Percentiles rank a stretch among this genome's conserved stretches.
Conservation (phyloP, 352 stramenopile genomes). For the Pythium oligandrum region DNA sequence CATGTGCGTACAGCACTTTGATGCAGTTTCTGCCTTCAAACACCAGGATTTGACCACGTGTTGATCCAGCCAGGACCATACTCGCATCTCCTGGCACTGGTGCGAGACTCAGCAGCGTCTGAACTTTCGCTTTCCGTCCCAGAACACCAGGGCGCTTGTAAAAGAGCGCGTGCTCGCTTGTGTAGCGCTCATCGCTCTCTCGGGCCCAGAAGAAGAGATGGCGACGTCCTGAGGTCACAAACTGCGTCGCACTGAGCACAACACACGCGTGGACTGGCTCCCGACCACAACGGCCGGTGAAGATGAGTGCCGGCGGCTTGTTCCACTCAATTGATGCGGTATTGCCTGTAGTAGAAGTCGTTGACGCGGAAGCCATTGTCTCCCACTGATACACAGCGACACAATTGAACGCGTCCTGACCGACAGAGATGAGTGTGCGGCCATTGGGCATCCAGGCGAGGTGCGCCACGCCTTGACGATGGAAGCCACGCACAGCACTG, state of each 20-base stretch:
- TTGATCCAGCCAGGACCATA: constrained; percentile 54
- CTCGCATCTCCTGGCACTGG: constrained; percentile 39
- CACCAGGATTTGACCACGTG: constrained; percentile 70
- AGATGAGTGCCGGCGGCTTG: constrained; percentile 47
- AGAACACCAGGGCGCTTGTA: constrained; percentile 46
- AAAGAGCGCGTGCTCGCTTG: constrained; percentile 39
- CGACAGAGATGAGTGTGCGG: constrained; percentile 57
- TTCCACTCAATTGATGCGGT: constrained; percentile 41
- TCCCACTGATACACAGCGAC: constrained; percentile 80
- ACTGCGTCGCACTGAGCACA: constrained; percentile 36
- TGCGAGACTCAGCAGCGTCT: constrained; percentile 60
- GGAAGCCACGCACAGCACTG: constrained; percentile 61
- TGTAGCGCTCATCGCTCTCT: constrained; percentile 56
- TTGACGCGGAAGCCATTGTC: constrained; percentile 6
- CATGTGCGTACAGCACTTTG: constrained; percentile 62
- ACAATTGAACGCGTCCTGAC: constrained; percentile 62
- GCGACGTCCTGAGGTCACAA: constrained; percentile 56
- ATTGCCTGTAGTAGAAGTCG: constrained; percentile 2
- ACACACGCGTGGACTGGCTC: constrained; percentile 46
- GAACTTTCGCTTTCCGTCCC: constrained; percentile 61
- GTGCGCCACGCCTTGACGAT: constrained; percentile 53
- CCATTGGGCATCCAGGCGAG: constrained; percentile 74
- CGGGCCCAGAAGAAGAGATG: constrained; percentile 76
- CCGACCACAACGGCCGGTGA: constrained; percentile 38
- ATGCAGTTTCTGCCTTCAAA: constrained; percentile 80